phyloP scores from a whole-genome alignment of 441 rosid genomes.

The Theobroma grandiflorum region DNA sequence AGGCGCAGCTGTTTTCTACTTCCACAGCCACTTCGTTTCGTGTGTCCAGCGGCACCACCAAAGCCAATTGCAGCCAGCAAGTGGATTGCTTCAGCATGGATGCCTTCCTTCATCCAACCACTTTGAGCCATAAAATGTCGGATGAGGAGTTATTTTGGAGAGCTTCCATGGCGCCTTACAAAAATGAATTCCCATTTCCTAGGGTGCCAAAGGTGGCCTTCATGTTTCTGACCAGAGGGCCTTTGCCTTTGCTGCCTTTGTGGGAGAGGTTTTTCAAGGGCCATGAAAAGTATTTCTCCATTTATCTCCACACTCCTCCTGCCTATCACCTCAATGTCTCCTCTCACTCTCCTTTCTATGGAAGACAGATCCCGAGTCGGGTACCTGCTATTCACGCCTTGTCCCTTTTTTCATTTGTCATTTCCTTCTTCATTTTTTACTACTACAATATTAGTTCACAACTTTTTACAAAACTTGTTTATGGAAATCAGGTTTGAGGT shows the following conservation, averaged over 20 bases:
- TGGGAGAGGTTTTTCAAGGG: slow-evolving; percentile 95
- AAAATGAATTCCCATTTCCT: slow-evolving; percentile 63
- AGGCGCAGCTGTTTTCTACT: slow-evolving; percentile 44
- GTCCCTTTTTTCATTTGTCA: neutral
- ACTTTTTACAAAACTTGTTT: neutral
- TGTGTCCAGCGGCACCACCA: slow-evolving; percentile 22
- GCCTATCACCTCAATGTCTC: slow-evolving; percentile 64
- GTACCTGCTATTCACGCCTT: slow-evolving; percentile 38
- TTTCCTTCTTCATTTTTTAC: too few relatives aligned
- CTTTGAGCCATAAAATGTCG: slow-evolving; percentile 59
- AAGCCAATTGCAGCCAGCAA: slow-evolving; percentile 44
- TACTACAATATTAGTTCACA: too few relatives aligned
- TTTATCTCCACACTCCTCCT: slow-evolving; percentile 78
- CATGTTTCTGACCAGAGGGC: slow-evolving; percentile 92
- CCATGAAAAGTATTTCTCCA: slow-evolving; percentile 57
- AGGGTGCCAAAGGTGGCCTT: slow-evolving; percentile 85
- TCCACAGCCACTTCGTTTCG: slow-evolving; percentile 23
- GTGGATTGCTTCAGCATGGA: slow-evolving; percentile 56
- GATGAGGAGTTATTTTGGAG: slow-evolving; percentile 88
- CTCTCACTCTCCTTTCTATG: slow-evolving; percentile 64
- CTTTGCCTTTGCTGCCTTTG: slow-evolving; percentile 78
- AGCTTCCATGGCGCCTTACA: slow-evolving; percentile 79
- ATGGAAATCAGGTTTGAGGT: neutral
- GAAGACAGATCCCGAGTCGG: slow-evolving; percentile 85
- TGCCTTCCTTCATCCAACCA: slow-evolving; percentile 54